A percentile compares a stretch with the other conserved stretches of the same genome.
phyloP scores from a whole-genome alignment of 2,329 filamentous ascomycete species.

The Saccharata proteae region DNA sequence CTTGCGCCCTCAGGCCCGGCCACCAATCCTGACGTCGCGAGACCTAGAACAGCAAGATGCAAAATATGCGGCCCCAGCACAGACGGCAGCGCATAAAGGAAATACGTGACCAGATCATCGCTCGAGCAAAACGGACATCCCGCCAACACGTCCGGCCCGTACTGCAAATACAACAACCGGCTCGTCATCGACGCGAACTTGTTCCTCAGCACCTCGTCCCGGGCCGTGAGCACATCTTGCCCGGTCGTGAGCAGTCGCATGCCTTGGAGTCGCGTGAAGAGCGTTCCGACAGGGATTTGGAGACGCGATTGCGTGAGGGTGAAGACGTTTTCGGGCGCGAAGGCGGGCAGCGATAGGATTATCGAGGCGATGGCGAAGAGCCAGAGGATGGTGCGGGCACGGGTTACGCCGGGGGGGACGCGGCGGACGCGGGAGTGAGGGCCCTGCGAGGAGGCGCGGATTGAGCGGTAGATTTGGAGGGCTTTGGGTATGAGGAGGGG shows the following conservation, averaged over 20 bases:
- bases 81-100: conserved; percentile 68
- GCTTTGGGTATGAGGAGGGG: conserved; percentile 59
- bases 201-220: conserved; percentile 53
- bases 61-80: conserved; percentile 66
- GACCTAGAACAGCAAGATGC: conserved; percentile 60
- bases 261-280: conserved; percentile 62
- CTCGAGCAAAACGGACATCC: conserved; percentile 70
- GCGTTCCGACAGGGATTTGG: conserved; percentile 70
- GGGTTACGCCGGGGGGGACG: conserved; percentile 40
- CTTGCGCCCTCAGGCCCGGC: conserved; percentile 49
- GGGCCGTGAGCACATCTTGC: conserved; percentile 39
- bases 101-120: conserved; percentile 71
- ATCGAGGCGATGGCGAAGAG: conserved; percentile 41
- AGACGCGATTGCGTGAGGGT: conserved; percentile 63
- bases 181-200: conserved; percentile 54
- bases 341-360: conserved; percentile 51
- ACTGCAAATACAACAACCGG: conserved; percentile 70
- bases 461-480: conserved; percentile 51
- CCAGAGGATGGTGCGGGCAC: conserved; percentile 50
- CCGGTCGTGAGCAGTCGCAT: too few species aligned
- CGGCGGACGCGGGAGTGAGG: conserved; percentile 42
- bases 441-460: conserved; percentile 28
- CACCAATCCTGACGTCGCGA: conserved; percentile 58
- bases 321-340: conserved; percentile 76
- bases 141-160: conserved; percentile 61